Conservation (phyloP, 805 yeast genomes). For the Metschnikowia aberdeeniae region DNA sequence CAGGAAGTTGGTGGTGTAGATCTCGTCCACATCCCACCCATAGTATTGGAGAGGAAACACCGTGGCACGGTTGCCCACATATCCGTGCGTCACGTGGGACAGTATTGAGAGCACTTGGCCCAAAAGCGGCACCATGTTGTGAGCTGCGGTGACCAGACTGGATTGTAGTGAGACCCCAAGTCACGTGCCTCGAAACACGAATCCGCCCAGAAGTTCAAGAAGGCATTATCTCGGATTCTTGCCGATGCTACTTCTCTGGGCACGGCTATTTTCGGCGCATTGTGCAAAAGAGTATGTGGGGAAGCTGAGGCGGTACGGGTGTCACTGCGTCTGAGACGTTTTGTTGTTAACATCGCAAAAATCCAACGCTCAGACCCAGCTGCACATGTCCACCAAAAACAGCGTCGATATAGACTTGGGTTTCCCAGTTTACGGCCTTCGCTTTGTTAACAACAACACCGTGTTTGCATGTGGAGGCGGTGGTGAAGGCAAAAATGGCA, state of each 20-base stretch:
- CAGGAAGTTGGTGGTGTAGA: constrained; percentile 19
- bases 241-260: not conserved
- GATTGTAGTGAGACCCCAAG: not conserved
- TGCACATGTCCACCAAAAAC: constrained; percentile 17
- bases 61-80: constrained; percentile 19
- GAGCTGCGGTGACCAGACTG: not conserved
- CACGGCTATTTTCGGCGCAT: not conserved
- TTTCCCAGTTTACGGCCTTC: constrained; percentile 79
- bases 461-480: constrained; percentile 89
- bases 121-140: not conserved
- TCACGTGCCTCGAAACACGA: constrained; percentile 1
- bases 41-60: constrained; percentile 16
- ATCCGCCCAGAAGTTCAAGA: too few species aligned
- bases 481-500: constrained; percentile 88
- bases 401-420: constrained; percentile 45
- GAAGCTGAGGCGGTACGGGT: constrained; percentile 2
- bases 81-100: constrained; percentile 20
- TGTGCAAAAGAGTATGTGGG: not conserved
- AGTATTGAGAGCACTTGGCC: constrained; percentile 15
- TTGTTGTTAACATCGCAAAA: constrained; percentile 4
- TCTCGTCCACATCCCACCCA: constrained; percentile 20
- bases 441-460: constrained; percentile 56
- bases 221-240: too few species aligned
- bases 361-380: constrained; percentile 1
- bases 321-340: constrained; percentile 3